Evolutionary conservation across 2,329 filamentous ascomycete species (phyloP).

Genomic region (Tolypocladium ovalisporum): DNA sequence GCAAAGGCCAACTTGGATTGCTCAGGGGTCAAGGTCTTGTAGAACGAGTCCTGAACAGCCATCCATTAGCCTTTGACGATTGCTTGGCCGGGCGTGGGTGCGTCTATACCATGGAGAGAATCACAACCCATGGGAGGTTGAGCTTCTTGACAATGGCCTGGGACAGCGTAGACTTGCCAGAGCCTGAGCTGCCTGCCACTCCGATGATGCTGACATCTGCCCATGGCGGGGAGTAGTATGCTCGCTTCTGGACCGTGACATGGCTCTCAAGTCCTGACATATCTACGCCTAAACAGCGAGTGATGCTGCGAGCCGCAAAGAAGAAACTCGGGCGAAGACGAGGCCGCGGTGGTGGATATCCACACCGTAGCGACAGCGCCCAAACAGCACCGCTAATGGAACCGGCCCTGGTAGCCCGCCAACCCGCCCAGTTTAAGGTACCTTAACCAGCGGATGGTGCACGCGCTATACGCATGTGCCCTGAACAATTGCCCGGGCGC

Average conservation of each 20-base stretch:
- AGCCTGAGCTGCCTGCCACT: slow-evolving; percentile 89
- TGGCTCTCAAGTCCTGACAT: slow-evolving; percentile 26
- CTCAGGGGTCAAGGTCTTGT: slow-evolving; percentile 76
- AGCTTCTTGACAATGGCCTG: slow-evolving; percentile 82
- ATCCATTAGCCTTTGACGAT: slow-evolving; percentile 10
- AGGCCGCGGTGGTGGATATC: not conserved
- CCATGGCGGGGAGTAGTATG: slow-evolving; percentile 90
- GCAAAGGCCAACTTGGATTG: slow-evolving; percentile 70
- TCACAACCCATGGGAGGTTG: slow-evolving; percentile 95
- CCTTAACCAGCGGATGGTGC: too few relatives aligned
- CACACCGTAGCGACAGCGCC: not conserved
- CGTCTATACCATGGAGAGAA: slow-evolving; percentile 73
- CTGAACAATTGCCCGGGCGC: not conserved
- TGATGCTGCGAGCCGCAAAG: not conserved
- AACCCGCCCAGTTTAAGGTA: too few relatives aligned
- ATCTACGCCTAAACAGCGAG: slow-evolving; percentile 1
- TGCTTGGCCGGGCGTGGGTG: not conserved
- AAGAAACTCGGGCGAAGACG: not conserved
- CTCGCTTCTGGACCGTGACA: slow-evolving; percentile 43
- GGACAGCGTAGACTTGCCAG: slow-evolving; percentile 85
- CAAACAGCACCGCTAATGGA: not conserved
- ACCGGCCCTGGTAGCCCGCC: not conserved
- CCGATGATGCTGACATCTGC: slow-evolving; percentile 93
- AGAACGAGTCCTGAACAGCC: slow-evolving; percentile 77
- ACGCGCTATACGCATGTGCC: not conserved